A percentile compares a stretch with the other conserved stretches of the same genome.
phyloP scores from a whole-genome alignment of 192 early-diverging fungal species.

The Polychytrium aggregatum region DNA sequence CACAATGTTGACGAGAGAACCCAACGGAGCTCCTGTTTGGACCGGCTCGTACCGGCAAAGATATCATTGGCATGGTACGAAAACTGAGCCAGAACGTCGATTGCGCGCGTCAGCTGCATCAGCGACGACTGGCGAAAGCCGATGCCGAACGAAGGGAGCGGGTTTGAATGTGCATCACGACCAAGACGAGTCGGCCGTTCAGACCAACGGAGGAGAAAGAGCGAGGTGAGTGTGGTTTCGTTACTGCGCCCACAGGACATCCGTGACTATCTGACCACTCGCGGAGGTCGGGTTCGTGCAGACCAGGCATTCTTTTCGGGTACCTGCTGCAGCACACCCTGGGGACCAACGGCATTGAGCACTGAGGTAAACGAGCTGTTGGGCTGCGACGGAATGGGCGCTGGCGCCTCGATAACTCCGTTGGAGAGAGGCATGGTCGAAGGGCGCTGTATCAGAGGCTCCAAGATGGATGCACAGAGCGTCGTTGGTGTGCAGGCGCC shows the following conservation, averaged over 20 bases:
- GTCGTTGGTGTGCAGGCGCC: no score
- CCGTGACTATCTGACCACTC: background rate
- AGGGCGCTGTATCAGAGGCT: no score
- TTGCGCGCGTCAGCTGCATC: conserved; percentile 22
- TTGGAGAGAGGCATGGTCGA: conserved; percentile 15
- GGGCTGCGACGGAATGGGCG: conserved; percentile 9
- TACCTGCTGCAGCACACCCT: conserved; percentile 14
- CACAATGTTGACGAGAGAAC: background rate
- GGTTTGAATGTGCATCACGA: no score
- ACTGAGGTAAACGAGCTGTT: conserved; percentile 6
- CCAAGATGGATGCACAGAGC: no score
- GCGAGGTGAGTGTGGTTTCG: background rate
- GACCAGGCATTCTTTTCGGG: no score
- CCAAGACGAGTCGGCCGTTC: background rate
- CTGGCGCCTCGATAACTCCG: conserved; percentile 4
- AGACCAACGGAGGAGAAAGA: background rate
- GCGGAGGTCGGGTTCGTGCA: background rate
- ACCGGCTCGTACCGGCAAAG: conserved; percentile 7
- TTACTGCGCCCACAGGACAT: background rate
- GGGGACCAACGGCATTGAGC: conserved; percentile 1
- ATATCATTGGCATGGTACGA: conserved; percentile 17
- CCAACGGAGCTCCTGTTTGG: no score
- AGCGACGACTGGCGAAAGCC: conserved; percentile 20
- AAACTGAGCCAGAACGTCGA: conserved; percentile 16
- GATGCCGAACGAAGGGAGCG: no score